Conservation (phyloP, 2,329 filamentous ascomycete species). For the Rhinocladiella similis region DNA sequence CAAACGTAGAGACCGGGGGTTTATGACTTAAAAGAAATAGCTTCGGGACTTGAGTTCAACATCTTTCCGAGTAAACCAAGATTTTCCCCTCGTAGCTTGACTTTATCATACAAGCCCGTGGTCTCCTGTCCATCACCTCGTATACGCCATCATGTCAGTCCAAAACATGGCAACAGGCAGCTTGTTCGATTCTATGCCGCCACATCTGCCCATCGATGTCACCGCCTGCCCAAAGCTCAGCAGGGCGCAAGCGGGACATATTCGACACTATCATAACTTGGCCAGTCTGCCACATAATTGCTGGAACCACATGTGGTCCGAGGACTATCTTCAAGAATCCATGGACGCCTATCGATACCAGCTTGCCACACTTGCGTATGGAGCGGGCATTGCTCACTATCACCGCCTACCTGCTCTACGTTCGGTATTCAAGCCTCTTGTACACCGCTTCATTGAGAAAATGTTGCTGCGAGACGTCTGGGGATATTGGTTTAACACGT, state of each 20-base stretch:
- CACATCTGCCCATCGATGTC: conserved; percentile 16
- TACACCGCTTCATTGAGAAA: conserved; percentile 40
- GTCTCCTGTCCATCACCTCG: too few species aligned
- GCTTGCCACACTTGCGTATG: conserved; percentile 44
- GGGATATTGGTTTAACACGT: conserved; percentile 46
- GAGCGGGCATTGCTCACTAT: conserved; percentile 39
- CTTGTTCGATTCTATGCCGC: too few species aligned
- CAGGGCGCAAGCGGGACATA: conserved; percentile 18
- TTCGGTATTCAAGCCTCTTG: conserved; percentile 36
- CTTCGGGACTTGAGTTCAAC: too few species aligned
- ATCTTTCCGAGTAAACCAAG: too few species aligned
- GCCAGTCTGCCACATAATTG: conserved; percentile 19
- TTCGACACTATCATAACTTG: conserved; percentile 22
- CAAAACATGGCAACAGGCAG: too few species aligned
- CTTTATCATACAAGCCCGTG: too few species aligned
- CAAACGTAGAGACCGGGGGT: too few species aligned
- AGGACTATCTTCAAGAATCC: conserved; percentile 41
- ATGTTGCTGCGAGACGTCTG: conserved; percentile 45
- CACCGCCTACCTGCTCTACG: conserved; percentile 39
- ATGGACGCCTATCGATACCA: conserved; percentile 38
- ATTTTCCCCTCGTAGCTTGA: too few species aligned
- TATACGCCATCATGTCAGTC: too few species aligned
- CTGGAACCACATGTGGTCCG: conserved; percentile 16
- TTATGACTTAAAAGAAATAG: too few species aligned
- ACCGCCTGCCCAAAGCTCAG: conserved; percentile 22